These are phyloP conservation scores for Aspergillus baeticus DNA, from an alignment of 495 filamentous ascomycete species.

Conservation along the genomic window DNA sequence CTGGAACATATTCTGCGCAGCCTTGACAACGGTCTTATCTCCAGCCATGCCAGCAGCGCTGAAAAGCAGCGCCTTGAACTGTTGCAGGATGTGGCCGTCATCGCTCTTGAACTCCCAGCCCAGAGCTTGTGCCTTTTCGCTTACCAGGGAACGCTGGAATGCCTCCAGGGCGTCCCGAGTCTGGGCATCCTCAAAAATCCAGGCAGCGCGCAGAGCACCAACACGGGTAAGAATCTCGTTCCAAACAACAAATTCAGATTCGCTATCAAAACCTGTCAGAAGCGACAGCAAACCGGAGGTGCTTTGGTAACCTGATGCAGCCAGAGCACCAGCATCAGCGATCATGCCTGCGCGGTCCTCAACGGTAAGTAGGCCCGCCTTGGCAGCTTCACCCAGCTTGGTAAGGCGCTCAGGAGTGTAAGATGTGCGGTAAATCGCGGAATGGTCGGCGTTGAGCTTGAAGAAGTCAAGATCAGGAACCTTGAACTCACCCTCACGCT, in stretches of 20 bases:
- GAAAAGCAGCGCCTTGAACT: slow-evolving; percentile 70
- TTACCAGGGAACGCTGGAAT: slow-evolving; percentile 75
- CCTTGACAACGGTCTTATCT: slow-evolving; percentile 56
- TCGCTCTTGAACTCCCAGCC: slow-evolving; percentile 84
- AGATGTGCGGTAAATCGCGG: slow-evolving; percentile 62
- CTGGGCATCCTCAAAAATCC: slow-evolving; percentile 80
- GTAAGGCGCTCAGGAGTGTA: slow-evolving; percentile 59
- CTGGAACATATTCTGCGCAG: slow-evolving; percentile 64
- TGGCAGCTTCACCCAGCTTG: slow-evolving; percentile 74
- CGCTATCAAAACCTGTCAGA: slow-evolving; percentile 77
- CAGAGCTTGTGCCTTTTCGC: slow-evolving; percentile 74
- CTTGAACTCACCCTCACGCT: slow-evolving; percentile 73
- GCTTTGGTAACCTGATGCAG: slow-evolving; percentile 86
- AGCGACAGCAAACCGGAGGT: slow-evolving; percentile 87
- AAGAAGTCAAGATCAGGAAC: slow-evolving; percentile 61
- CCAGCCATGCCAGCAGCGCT: slow-evolving; percentile 59
- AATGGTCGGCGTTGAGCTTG: slow-evolving; percentile 69
- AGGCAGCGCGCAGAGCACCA: slow-evolving; percentile 71
- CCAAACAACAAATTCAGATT: slow-evolving; percentile 93
- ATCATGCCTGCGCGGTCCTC: slow-evolving; percentile 96
- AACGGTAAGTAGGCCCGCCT: slow-evolving; percentile 78
- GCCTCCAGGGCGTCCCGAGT: slow-evolving; percentile 72
- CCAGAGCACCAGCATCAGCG: slow-evolving; percentile 88
- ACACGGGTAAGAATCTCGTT: slow-evolving; percentile 81
- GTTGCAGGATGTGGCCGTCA: slow-evolving; percentile 87